A percentile compares a stretch with the other conserved stretches of the same genome.
These are phyloP conservation scores for Pseudocercospora fuligena DNA, from an alignment of 2,329 filamentous ascomycete species.

Conservation along the genomic window DNA sequence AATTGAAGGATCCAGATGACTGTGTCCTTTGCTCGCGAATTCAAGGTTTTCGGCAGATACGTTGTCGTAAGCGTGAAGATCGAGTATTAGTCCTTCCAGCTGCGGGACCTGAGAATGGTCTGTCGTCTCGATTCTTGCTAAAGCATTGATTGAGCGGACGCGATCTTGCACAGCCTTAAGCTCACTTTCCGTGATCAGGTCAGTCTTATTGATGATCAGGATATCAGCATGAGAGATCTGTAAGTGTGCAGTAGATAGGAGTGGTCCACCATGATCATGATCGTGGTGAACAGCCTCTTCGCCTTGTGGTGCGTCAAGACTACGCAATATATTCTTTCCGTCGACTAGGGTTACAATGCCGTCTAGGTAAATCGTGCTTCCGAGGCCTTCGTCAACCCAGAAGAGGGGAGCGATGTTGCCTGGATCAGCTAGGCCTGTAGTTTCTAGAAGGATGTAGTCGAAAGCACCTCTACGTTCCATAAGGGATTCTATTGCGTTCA, in stretches of 20 bases:
- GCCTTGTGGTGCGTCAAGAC: slow-evolving; percentile 69
- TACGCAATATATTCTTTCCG: slow-evolving; percentile 85
- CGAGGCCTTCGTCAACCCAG: slow-evolving; percentile 95
- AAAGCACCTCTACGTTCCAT: slow-evolving; percentile 95
- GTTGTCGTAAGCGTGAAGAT: slow-evolving; percentile 90
- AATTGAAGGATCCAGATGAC: slow-evolving; percentile 88
- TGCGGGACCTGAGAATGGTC: slow-evolving; percentile 78
- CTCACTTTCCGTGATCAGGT: slow-evolving; percentile 74
- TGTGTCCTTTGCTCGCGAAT: slow-evolving; percentile 77
- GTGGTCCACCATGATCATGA: slow-evolving; percentile 60
- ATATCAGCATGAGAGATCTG: slow-evolving; percentile 98
- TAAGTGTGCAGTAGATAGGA: slow-evolving; percentile 90
- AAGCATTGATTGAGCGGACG: slow-evolving; percentile 83
- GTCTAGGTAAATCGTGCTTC: slow-evolving; percentile 93
- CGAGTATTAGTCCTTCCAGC: slow-evolving; percentile 83
- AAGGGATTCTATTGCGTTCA: slow-evolving; percentile 91
- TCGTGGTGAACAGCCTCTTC: slow-evolving; percentile 46
- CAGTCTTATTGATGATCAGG: slow-evolving; percentile 90
- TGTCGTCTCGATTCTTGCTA: slow-evolving; percentile 84
- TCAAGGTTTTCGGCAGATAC: slow-evolving; percentile 69
- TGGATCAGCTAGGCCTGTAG: slow-evolving; percentile 91
- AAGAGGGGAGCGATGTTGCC: slow-evolving; percentile 95
- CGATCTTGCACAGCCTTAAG: slow-evolving; percentile 71
- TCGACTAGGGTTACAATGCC: slow-evolving; percentile 96
- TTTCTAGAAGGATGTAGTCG: slow-evolving; percentile 97